Percentiles rank a stretch among this genome's conserved stretches.
Evolutionary conservation across 1,139 yeast species (phyloP).

Genomic region (Geotrichum carabidarum): DNA sequence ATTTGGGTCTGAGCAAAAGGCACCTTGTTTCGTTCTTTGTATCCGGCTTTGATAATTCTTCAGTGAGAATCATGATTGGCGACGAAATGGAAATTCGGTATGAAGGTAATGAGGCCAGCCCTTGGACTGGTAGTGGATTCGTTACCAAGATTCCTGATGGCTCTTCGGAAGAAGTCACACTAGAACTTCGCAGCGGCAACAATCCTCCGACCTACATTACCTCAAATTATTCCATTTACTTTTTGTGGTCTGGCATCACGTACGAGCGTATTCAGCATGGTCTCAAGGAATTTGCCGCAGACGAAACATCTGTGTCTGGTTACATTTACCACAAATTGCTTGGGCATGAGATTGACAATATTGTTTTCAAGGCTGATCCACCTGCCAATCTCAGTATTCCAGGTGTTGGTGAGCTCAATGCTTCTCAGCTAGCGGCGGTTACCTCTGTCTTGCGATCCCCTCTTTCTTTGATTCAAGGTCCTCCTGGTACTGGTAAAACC

Average conservation of each 20-base stretch:
- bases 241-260: constrained; percentile 84
- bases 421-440: constrained; percentile 77
- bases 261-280: constrained; percentile 83
- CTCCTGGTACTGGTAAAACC: constrained; percentile 98
- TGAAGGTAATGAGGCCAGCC: constrained; percentile 21
- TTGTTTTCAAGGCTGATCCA: constrained; percentile 29
- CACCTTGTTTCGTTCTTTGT: constrained; percentile 67
- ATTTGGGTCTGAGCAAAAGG: constrained; percentile 57
- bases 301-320: constrained; percentile 67
- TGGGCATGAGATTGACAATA: constrained; percentile 72
- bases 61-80: constrained; percentile 75
- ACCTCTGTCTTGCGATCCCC: constrained; percentile 67
- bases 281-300: constrained; percentile 63
- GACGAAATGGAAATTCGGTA: constrained; percentile 64
- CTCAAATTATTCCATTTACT: constrained; percentile 75
- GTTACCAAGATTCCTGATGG: constrained; percentile 70
- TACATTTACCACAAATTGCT: constrained; percentile 73
- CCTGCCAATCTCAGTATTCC: constrained; percentile 64
- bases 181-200: constrained; percentile 51
- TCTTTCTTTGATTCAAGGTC: constrained; percentile 85
- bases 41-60: constrained; percentile 61
- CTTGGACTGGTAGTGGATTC: constrained; percentile 72
- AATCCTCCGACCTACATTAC: constrained; percentile 59
- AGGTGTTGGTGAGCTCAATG: constrained; percentile 63
- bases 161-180: constrained; percentile 62